These are phyloP conservation scores for Solanum pennellii DNA, from an alignment of 257 asterid genomes.

Conservation along the genomic window DNA sequence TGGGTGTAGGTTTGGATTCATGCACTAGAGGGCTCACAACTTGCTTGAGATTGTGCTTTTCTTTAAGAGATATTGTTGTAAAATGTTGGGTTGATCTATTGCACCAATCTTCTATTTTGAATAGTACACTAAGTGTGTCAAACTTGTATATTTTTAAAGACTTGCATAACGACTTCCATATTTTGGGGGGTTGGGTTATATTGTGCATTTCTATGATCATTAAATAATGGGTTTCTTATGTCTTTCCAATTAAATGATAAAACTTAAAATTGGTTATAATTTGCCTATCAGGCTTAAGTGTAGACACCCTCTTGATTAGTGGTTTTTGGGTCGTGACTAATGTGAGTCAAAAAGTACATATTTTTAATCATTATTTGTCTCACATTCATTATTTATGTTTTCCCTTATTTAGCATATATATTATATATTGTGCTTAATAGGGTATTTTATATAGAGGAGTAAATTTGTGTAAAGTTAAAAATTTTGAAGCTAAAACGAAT, in stretches of 20 bases:
- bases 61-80: neutral
- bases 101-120: neutral
- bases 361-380: too few relatives aligned
- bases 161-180: neutral
- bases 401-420: too few relatives aligned
- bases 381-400: too few relatives aligned
- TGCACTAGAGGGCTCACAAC: neutral
- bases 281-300: neutral
- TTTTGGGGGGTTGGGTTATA: neutral
- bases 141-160: neutral
- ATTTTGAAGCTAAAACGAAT: too few relatives aligned
- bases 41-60: neutral
- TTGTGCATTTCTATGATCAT: neutral
- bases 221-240: neutral
- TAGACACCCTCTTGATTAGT: neutral
- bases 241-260: neutral
- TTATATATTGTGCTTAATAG: too few relatives aligned
- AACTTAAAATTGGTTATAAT: neutral
- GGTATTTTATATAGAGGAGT: too few relatives aligned
- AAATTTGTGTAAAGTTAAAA: too few relatives aligned
- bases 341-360: too few relatives aligned
- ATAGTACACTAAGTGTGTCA: neutral
- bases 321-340: neutral
- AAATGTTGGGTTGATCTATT: neutral
- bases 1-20: neutral